Evolutionary conservation across 2,329 filamentous ascomycete species (phyloP).

Genomic region (Epicoccum nigrum): DNA sequence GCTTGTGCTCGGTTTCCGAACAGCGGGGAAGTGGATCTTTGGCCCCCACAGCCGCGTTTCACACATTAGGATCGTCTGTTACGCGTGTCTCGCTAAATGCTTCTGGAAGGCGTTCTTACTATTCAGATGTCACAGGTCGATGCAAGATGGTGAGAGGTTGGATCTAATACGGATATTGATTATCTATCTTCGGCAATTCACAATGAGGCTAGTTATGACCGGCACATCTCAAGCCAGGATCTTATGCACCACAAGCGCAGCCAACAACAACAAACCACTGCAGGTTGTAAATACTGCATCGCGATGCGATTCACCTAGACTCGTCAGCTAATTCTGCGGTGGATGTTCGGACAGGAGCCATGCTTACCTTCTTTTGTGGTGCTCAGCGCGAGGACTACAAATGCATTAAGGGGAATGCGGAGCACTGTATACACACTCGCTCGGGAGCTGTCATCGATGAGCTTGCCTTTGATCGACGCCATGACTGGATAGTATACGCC

Average conservation of each 20-base stretch:
- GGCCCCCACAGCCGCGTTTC: slow-evolving; percentile 15
- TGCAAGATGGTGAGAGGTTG: slow-evolving; percentile 6
- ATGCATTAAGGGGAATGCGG: slow-evolving; percentile 62
- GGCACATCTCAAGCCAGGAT: slow-evolving; percentile 23
- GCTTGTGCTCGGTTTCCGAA: slow-evolving; percentile 18
- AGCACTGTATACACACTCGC: slow-evolving; percentile 63
- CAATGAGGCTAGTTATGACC: not conserved
- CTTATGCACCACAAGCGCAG: slow-evolving; percentile 36
- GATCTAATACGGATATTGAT: not conserved
- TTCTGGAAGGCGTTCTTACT: slow-evolving; percentile 5
- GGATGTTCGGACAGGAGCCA: not conserved
- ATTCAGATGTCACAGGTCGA: slow-evolving; percentile 9
- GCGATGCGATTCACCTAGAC: slow-evolving; percentile 37
- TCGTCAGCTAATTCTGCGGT: slow-evolving; percentile 15
- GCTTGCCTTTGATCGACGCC: slow-evolving; percentile 59
- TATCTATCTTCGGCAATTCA: slow-evolving; percentile 15
- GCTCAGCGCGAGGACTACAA: slow-evolving; percentile 42
- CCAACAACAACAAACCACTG: slow-evolving; percentile 35
- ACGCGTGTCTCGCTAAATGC: slow-evolving; percentile 10
- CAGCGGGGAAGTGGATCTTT: slow-evolving; percentile 16
- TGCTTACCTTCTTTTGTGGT: slow-evolving; percentile 40
- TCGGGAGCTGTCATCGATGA: slow-evolving; percentile 61
- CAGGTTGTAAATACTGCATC: slow-evolving; percentile 41
- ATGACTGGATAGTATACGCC: slow-evolving; percentile 65
- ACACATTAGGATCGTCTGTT: slow-evolving; percentile 12